phyloP scores from a whole-genome alignment of 805 yeast genomes.

The Saccharomycopsis fibuligera region DNA sequence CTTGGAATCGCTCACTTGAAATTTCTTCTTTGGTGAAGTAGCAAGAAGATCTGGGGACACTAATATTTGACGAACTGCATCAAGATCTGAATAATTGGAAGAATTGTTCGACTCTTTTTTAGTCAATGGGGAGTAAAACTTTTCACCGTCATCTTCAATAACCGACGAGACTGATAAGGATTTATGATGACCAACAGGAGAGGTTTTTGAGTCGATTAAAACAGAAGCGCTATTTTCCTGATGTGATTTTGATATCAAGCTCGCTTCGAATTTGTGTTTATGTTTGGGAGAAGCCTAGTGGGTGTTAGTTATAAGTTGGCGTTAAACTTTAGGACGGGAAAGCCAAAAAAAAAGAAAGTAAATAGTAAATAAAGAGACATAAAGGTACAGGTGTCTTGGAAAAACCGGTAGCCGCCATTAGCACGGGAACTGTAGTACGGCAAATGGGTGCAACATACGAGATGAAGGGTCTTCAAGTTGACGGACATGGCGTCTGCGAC shows the following conservation, averaged over 20 bases:
- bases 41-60: slow-evolving; percentile 20
- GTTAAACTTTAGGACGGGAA: no score
- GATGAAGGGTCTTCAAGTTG: slow-evolving; percentile 16
- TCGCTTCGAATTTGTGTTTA: slow-evolving; percentile 15
- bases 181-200: slow-evolving; percentile 2
- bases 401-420: no score
- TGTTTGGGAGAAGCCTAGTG: slow-evolving; percentile 17
- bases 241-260: neutral
- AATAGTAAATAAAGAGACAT: no score
- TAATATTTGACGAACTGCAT: slow-evolving; percentile 20
- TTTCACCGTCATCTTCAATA: slow-evolving; percentile 20
- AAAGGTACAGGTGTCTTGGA: no score
- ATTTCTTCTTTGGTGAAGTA: slow-evolving; percentile 11
- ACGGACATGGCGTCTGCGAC: slow-evolving; percentile 9
- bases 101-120: slow-evolving; percentile 14
- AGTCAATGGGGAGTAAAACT: slow-evolving; percentile 16
- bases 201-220: neutral
- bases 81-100: slow-evolving; percentile 17
- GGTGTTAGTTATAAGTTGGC: slow-evolving; percentile 1
- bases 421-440: no score
- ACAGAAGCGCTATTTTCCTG: no score
- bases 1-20: neutral
- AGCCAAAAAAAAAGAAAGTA: no score
- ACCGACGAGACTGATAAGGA: slow-evolving; percentile 13
- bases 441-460: slow-evolving; percentile 9